These are phyloP conservation scores for Suhomyces bolitotheri DNA, from an alignment of 1,139 yeast species.

Conservation along the genomic window DNA sequence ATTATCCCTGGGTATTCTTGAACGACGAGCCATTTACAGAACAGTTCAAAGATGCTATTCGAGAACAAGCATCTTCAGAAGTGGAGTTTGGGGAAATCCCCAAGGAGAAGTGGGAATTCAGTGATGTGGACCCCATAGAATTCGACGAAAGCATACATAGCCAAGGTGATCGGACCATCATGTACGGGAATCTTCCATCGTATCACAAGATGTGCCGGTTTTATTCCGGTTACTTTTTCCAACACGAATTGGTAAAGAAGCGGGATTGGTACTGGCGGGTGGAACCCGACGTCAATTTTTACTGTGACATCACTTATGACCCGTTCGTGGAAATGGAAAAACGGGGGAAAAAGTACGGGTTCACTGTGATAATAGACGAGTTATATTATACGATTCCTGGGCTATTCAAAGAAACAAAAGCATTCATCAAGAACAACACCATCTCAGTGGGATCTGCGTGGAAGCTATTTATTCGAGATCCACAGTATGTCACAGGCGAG, in stretches of 20 bases:
- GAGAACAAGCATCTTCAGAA: conserved; percentile 51
- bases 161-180: conserved; percentile 78
- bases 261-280: conserved; percentile 94
- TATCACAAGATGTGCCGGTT: conserved; percentile 76
- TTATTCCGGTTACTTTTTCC: conserved; percentile 75
- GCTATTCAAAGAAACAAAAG: conserved; percentile 67
- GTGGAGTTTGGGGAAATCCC: conserved; percentile 73
- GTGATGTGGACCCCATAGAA: conserved; percentile 27
- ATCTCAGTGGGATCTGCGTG: conserved; percentile 58
- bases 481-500: conserved; percentile 26
- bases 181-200: conserved; percentile 77
- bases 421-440: conserved; percentile 50
- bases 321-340: conserved; percentile 81
- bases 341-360: conserved; percentile 74
- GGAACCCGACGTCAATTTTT: conserved; percentile 87
- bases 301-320: conserved; percentile 87
- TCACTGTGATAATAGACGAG: conserved; percentile 74
- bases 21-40: conserved; percentile 74
- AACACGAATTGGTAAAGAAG: conserved; percentile 66
- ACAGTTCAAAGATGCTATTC: conserved; percentile 56
- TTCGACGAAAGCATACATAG: conserved; percentile 55
- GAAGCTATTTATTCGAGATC: conserved; percentile 51
- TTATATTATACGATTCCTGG: conserved; percentile 78
- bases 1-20: conserved; percentile 85
- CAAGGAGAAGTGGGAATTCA: conserved; percentile 63